A percentile compares a stretch with the other conserved stretches of the same genome.
phyloP scores from a whole-genome alignment of 345 rosid species.

The Gossypium bickii region DNA sequence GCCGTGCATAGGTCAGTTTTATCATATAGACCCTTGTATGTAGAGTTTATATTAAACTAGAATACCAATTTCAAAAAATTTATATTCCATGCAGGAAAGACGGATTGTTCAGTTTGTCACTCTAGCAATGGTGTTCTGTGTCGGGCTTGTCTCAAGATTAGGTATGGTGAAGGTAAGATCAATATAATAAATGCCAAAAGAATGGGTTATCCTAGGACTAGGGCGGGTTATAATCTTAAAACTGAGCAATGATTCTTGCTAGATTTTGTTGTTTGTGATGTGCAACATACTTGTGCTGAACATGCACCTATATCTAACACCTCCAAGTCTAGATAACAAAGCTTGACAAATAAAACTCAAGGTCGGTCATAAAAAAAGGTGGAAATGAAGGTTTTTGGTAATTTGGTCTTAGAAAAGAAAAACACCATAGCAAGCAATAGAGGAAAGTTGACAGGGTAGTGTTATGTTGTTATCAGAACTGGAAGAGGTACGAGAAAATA shows the following conservation, averaged over 20 bases:
- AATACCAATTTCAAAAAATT: not conserved
- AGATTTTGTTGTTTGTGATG: not conserved
- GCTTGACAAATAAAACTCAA: not conserved
- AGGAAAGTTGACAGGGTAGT: not conserved
- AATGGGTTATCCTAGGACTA: not conserved
- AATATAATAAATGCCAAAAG: not conserved
- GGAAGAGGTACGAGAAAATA: constrained; percentile 35
- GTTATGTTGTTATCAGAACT: constrained; percentile 20
- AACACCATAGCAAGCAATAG: not conserved
- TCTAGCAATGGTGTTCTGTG: constrained; percentile 35
- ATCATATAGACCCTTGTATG: not conserved
- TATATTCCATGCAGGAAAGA: constrained; percentile 33
- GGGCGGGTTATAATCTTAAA: not conserved
- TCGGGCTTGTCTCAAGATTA: constrained; percentile 36
- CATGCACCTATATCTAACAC: too few relatives aligned
- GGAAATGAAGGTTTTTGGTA: not conserved
- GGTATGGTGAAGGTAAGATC: constrained; percentile 44
- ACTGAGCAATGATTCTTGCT: not conserved
- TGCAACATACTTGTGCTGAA: too few relatives aligned
- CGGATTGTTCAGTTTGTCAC: constrained; percentile 41
- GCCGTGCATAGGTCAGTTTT: constrained; percentile 33
- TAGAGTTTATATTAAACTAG: not conserved
- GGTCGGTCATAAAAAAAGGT: not conserved
- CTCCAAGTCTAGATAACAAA: too few relatives aligned
- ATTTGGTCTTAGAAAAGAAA: not conserved